These are phyloP conservation scores for Phyllosticta citriasiana DNA, from an alignment of 2,329 filamentous ascomycete species.

Conservation along the genomic window DNA sequence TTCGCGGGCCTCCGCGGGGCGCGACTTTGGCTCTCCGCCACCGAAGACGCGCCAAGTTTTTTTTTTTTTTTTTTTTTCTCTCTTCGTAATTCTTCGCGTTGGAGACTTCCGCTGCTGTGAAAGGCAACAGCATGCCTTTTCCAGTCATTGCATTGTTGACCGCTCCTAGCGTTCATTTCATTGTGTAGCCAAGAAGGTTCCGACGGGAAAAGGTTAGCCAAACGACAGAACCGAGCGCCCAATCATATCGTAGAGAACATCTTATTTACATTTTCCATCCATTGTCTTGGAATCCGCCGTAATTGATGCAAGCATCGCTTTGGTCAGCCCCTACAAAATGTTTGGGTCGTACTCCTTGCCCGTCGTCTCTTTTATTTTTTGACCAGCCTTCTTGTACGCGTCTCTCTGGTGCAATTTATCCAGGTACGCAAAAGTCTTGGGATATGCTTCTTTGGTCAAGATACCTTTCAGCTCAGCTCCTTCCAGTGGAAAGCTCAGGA, in stretches of 20 bases:
- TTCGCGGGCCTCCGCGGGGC: not conserved
- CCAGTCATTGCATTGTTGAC: too few species aligned
- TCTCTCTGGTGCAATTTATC: conserved; percentile 35
- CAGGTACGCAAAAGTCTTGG: conserved; percentile 37
- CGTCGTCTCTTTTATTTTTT: conserved; percentile 38
- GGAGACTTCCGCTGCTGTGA: too few species aligned
- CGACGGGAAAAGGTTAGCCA: too few species aligned
- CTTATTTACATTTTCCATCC: not conserved
- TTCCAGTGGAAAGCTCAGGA: conserved; percentile 43
- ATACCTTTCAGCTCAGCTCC: conserved; percentile 28
- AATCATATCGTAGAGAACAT: not conserved
- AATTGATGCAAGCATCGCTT: not conserved
- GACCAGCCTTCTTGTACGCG: conserved; percentile 37
- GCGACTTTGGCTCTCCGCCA: too few species aligned
- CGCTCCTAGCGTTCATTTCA: too few species aligned
- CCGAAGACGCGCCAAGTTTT: too few species aligned
- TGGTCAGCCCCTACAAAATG: not conserved
- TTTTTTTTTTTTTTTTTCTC: too few species aligned
- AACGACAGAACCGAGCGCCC: too few species aligned
- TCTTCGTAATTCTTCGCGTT: too few species aligned
- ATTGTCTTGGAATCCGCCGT: not conserved
- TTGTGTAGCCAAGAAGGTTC: too few species aligned
- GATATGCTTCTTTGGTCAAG: conserved; percentile 34
- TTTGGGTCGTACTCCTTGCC: conserved; percentile 25
- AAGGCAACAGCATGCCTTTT: too few species aligned